phyloP scores from a whole-genome alignment of 106 monocot genomes.

The Dendrobium catenatum region DNA sequence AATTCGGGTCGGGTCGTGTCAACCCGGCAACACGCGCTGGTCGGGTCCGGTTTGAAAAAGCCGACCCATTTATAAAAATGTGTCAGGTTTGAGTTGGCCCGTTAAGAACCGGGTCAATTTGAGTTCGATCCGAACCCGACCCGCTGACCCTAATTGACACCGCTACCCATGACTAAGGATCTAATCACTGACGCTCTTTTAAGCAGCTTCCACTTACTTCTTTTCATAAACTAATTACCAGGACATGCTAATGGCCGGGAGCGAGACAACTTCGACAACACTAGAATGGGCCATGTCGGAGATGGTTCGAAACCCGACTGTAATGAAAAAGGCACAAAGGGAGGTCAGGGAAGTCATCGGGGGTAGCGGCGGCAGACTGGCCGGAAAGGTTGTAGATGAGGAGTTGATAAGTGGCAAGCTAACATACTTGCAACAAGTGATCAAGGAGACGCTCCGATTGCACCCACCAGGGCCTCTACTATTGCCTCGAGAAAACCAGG shows the following conservation, averaged over 20 bases:
- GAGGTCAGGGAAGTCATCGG: background rate
- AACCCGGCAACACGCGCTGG: too few species aligned
- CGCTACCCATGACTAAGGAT: too few species aligned
- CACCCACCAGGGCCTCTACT: conserved; percentile 11
- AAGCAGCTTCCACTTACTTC: background rate
- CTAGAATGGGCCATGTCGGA: conserved; percentile 16
- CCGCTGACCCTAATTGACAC: too few species aligned
- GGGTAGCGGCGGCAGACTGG: too few species aligned
- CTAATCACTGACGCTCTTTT: too few species aligned
- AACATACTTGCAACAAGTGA: conserved; percentile 4
- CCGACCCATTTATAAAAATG: too few species aligned
- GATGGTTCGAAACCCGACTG: conserved; percentile 6
- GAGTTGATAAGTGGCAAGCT: background rate
- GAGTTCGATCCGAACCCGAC: too few species aligned
- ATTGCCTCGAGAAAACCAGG: background rate
- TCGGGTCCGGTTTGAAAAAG: too few species aligned
- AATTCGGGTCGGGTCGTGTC: too few species aligned
- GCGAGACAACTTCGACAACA: background rate
- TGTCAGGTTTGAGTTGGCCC: too few species aligned
- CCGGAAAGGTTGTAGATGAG: background rate
- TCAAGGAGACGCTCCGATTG: conserved; percentile 12
- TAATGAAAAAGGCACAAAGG: conserved; percentile 10
- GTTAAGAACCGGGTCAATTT: too few species aligned
- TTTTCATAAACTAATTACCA: background rate
- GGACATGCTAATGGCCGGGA: conserved; percentile 17